Evolutionary conservation across 1,284 basidiomycete species (phyloP).

Genomic region (Trichosporon sp.): DNA sequence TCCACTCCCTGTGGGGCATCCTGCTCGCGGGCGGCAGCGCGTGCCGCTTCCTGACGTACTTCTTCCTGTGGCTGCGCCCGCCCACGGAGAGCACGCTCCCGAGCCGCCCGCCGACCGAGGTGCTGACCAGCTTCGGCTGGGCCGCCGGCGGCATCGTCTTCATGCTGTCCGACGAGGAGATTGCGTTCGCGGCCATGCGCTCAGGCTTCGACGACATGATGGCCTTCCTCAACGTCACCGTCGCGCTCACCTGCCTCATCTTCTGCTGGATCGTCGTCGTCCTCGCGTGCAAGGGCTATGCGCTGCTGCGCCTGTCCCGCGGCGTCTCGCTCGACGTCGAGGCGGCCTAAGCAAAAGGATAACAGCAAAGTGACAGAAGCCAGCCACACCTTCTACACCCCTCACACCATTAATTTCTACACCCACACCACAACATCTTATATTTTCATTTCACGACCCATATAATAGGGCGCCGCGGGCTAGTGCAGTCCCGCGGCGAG

Average conservation of each 20-base stretch:
- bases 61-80: slow-evolving; percentile 80
- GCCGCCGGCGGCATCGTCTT: slow-evolving; percentile 82
- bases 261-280: slow-evolving; percentile 73
- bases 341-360: not conserved
- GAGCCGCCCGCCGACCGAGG: slow-evolving; percentile 90
- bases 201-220: slow-evolving; percentile 73
- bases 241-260: slow-evolving; percentile 74
- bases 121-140: slow-evolving; percentile 78
- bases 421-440: not conserved
- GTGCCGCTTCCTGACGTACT: slow-evolving; percentile 67
- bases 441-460: not conserved
- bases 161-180: slow-evolving; percentile 85
- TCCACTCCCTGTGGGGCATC: slow-evolving; percentile 87
- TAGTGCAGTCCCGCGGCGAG: not conserved
- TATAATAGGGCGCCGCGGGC: not conserved
- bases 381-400: not conserved
- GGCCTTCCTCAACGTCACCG: slow-evolving; percentile 47
- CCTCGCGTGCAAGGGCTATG: slow-evolving; percentile 72
- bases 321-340: slow-evolving; percentile 24
- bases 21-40: slow-evolving; percentile 70
- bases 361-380: slow-evolving; percentile 13
- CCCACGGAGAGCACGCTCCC: slow-evolving; percentile 64
- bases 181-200: slow-evolving; percentile 88
- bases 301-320: slow-evolving; percentile 27
- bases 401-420: not conserved